Evolutionary conservation across 192 early-diverging fungal species (phyloP), one percentile per base, ranked within the genome.

Genomic region (Umbelopsis ramanniana): DNA sequence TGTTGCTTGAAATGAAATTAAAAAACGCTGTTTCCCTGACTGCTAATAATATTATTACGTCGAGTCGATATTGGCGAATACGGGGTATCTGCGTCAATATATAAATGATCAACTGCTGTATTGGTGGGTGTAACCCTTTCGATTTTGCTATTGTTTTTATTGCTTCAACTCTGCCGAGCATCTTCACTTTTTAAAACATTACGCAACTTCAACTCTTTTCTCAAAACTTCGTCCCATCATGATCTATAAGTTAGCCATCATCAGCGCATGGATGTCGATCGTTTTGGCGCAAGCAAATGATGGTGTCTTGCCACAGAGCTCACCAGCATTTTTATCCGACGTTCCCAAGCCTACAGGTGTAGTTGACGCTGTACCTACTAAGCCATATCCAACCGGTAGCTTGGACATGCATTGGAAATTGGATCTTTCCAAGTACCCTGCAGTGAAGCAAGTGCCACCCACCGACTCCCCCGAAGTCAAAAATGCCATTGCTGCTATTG

Each of bases 251-350:
- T 21, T 50, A 17, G 48, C 48, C 2, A 50, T 50, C n/a, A 17
- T 50, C 15, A 63, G 57, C 15, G 33, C 19, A 14, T 37, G 57
- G 29, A 15, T 37, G 15, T 37, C 29, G 3, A 15, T 35, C 11
- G 57, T 29, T 4, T 8, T 63, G 14, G 57, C 57, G 3, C 29
- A 63, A 37, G 33, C 67, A 17, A 43, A 48, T 47, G 23, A 14
- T 24, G 52, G 45, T 43, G 35, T 70, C 6, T 35, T 78, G 7
- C 52, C 69, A 46, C 68, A 73, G 22, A 19, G 38, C 17, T 74
- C 76, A 35, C 72, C 72, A 52, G 55, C 48, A 24, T 78, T 60
- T 45, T 50, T 78, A n/a, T 46, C 68, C 23, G 57, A 63, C 33
- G 33, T 63, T 14, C 29, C 57, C 6, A 35, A 5, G 35, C 63